These are phyloP conservation scores for Melampsora larici-populina DNA, from an alignment of 1,284 basidiomycete species.

Conservation along the genomic window DNA sequence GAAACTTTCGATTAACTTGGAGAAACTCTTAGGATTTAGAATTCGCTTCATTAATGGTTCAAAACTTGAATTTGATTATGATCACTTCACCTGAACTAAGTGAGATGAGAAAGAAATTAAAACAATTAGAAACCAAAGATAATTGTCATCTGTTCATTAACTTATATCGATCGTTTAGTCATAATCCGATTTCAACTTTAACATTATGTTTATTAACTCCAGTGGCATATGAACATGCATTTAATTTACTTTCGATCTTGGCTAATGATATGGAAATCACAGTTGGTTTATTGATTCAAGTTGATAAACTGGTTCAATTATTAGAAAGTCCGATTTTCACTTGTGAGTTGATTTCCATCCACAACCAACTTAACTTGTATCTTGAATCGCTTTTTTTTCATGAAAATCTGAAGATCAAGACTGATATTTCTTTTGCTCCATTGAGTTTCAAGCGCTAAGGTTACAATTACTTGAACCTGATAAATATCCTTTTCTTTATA, in stretches of 20 bases:
- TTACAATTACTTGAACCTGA: constrained; percentile 96
- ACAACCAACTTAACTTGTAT: too few species aligned
- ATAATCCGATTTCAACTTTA: constrained; percentile 94
- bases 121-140: constrained; percentile 92
- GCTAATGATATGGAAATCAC: constrained; percentile 89
- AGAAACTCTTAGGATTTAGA: constrained; percentile 72
- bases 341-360: too few species aligned
- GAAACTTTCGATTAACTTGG: neutral
- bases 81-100: constrained; percentile 92
- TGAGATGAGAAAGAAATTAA: constrained; percentile 87
- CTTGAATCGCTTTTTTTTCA: too few species aligned
- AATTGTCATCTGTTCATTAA: constrained; percentile 88
- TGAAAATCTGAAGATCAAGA: neutral
- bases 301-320: constrained; percentile 96
- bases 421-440: neutral
- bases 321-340: constrained; percentile 99
- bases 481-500: constrained; percentile 91
- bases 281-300: constrained; percentile 87
- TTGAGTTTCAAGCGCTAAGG: constrained; percentile 69
- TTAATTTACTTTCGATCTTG: constrained; percentile 95
- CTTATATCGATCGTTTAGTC: constrained; percentile 95
- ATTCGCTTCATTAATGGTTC: constrained; percentile 93
- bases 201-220: constrained; percentile 92
- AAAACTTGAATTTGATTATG: constrained; percentile 93
- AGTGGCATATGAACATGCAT: constrained; percentile 91